Percentiles rank a stretch among this genome's conserved stretches.
Evolutionary conservation across 805 yeast genomes (phyloP).

Genomic region (Pichia thaimueangensis): DNA sequence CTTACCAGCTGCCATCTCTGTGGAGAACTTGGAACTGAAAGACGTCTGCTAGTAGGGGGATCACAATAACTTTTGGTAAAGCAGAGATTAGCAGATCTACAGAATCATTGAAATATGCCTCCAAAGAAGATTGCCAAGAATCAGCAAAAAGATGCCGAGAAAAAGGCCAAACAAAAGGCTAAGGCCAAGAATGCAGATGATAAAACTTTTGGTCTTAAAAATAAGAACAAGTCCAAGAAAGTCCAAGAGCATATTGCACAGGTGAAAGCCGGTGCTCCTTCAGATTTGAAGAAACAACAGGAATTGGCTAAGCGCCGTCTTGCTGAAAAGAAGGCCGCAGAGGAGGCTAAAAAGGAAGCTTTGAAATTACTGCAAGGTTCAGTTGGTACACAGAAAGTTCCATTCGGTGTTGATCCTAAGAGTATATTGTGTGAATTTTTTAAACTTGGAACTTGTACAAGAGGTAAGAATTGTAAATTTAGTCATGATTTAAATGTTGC

Average conservation of each 20-base stretch:
- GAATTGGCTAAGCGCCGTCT: conserved; percentile 58
- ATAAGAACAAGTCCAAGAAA: conserved; percentile 88
- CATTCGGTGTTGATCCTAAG: conserved; percentile 97
- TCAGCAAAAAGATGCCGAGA: conserved; percentile 45
- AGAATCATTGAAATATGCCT: conserved; percentile 11
- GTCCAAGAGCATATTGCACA: conserved; percentile 72
- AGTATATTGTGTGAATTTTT: conserved; percentile 84
- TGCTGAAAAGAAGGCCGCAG: conserved; percentile 88
- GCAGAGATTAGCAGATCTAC: too few relatives aligned
- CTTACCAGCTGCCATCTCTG: too few relatives aligned
- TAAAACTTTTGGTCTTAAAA: conserved; percentile 92
- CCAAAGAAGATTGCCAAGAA: conserved; percentile 56
- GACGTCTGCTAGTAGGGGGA: too few relatives aligned
- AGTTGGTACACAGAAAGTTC: conserved; percentile 73
- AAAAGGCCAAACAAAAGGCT: conserved; percentile 57
- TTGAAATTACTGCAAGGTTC: conserved; percentile 64
- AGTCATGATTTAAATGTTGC: conserved; percentile 84
- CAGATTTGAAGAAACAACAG: conserved; percentile 37
- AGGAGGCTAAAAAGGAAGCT: conserved; percentile 82
- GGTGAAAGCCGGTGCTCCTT: conserved; percentile 54
- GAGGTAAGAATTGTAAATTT: conserved; percentile 84
- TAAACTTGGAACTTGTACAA: conserved; percentile 77
- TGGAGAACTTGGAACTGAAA: too few relatives aligned
- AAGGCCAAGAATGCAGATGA: conserved; percentile 63
- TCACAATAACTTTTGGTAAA: too few relatives aligned